Evolutionary conservation across 176 grass and related monocot genomes (phyloP), one percentile per base, ranked within the genome.

Genomic region (Puccinellia tenuiflora): DNA sequence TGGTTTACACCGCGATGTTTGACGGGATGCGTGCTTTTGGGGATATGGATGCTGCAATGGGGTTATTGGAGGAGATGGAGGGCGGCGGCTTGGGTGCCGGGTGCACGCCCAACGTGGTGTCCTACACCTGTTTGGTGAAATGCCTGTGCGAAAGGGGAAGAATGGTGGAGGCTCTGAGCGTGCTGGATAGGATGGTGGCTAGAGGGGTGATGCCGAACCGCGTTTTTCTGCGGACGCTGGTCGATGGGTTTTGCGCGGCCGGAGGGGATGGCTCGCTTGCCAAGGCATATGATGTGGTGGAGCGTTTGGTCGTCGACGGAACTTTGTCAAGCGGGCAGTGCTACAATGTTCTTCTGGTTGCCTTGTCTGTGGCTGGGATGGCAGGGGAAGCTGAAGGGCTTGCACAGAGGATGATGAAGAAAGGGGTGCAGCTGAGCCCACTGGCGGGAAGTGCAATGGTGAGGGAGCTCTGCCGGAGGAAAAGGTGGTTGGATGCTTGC

Each of bases 71-170:
- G 28, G 86, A 91, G 69, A 98, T 98, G 96, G 96, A 98, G 46
- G 12, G 34, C 13, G 56, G 60, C 0, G 3, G 17, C 11, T 15
- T 89, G 29, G 92, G 88, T 3, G 68, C 26, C 0, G 81, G 34
- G 28, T 93, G 88, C 16, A 73, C 59, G 5, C 92, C 96, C 9
- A 98, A 91, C 15, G 84, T 90, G 4, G 92, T 98, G 96, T 91
- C 90, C 2, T 98, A 98, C 69, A 95, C 92, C 0, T 93, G 92
- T 90, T 90, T 91, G 96, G 88, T 93, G 59, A 95, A 98, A 93
- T 91, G 92, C 82, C 90, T 95, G 64, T 91, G 79, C 86, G 76
- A 75, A 34, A 91, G 90, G 17, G 82, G 57, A 8, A 64, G 53
- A 26, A 48, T 83, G 71, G 82, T 45, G 35, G 86, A 93, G 8